Evolutionary conservation across 2,329 filamentous ascomycete species (phyloP).

Genomic region (Hawksworthiomyces lignivorus): DNA sequence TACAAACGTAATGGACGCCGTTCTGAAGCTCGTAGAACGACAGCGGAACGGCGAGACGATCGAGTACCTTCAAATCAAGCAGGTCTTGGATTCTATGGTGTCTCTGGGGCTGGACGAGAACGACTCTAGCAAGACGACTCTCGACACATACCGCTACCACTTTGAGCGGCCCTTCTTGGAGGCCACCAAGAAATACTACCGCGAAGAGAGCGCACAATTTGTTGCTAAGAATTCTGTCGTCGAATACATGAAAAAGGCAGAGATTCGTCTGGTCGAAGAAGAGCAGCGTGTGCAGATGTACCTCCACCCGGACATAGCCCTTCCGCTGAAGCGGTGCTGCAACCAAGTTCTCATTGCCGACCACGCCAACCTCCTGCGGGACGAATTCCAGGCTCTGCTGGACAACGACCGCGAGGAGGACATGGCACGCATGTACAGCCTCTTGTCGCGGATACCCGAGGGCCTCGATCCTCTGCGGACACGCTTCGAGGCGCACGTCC

Average conservation of each 20-base stretch:
- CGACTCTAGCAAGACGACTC: conserved; percentile 85
- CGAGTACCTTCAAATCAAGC: conserved; percentile 93
- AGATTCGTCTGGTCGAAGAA: conserved; percentile 80
- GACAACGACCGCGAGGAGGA: conserved; percentile 94
- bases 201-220: conserved; percentile 87
- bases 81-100: conserved; percentile 92
- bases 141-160: conserved; percentile 87
- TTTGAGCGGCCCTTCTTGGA: conserved; percentile 90
- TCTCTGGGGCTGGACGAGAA: conserved; percentile 90
- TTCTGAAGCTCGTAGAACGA: conserved; percentile 91
- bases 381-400: conserved; percentile 90
- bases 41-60: conserved; percentile 97
- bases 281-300: conserved; percentile 90
- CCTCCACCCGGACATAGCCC: conserved; percentile 81
- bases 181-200: conserved; percentile 79
- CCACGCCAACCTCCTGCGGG: conserved; percentile 76
- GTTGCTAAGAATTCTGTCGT: conserved; percentile 95
- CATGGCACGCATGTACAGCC: conserved; percentile 90
- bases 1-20: conserved; percentile 86
- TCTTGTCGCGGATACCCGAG: conserved; percentile 82
- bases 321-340: conserved; percentile 76
- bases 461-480: conserved; percentile 81
- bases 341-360: conserved; percentile 84
- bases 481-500: conserved; percentile 86
- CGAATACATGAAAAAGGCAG: conserved; percentile 99